A percentile compares a stretch with the other conserved stretches of the same genome.
phyloP scores from a whole-genome alignment of 306 rosid genomes.

The Calophaca sinica region DNA sequence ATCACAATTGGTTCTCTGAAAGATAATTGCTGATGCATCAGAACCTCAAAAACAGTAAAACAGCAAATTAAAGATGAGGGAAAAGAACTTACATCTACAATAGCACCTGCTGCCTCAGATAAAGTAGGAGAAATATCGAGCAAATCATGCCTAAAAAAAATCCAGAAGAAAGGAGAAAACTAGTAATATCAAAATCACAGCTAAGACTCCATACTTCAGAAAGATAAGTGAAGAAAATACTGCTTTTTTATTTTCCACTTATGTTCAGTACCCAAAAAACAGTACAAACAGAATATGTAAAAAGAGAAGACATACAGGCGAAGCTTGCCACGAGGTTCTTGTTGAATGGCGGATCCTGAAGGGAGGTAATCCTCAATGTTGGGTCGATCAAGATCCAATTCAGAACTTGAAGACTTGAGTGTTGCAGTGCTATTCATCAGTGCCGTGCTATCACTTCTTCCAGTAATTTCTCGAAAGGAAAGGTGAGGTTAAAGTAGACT shows the following conservation, averaged over 20 bases:
- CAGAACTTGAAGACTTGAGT: slow-evolving; percentile 72
- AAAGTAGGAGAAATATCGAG: slow-evolving; percentile 87
- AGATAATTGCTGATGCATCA: slow-evolving; percentile 19
- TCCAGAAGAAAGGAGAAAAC: slow-evolving; percentile 7
- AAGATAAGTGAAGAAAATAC: slow-evolving; percentile 21
- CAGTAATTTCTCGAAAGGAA: slow-evolving; percentile 25
- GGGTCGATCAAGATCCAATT: slow-evolving; percentile 88
- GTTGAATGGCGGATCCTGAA: slow-evolving; percentile 80
- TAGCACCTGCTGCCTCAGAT: slow-evolving; percentile 96
- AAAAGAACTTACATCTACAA: slow-evolving; percentile 74
- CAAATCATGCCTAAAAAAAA: slow-evolving; percentile 77
- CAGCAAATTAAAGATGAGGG: neutral
- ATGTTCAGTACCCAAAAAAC: slow-evolving; percentile 12
- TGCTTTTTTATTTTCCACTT: neutral
- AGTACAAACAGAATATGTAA: slow-evolving; percentile 19
- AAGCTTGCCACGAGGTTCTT: slow-evolving; percentile 82
- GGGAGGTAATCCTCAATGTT: slow-evolving; percentile 94
- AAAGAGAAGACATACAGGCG: slow-evolving; percentile 59
- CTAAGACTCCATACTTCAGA: neutral
- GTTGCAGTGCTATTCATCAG: slow-evolving; percentile 51
- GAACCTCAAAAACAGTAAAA: slow-evolving; percentile 25
- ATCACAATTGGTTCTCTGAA: neutral
- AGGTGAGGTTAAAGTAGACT: neutral
- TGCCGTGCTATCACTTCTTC: slow-evolving; percentile 17
- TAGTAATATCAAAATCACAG: slow-evolving; percentile 19